Conservation (phyloP, 805 yeast species). For the Lachancea thermotolerans region DNA sequence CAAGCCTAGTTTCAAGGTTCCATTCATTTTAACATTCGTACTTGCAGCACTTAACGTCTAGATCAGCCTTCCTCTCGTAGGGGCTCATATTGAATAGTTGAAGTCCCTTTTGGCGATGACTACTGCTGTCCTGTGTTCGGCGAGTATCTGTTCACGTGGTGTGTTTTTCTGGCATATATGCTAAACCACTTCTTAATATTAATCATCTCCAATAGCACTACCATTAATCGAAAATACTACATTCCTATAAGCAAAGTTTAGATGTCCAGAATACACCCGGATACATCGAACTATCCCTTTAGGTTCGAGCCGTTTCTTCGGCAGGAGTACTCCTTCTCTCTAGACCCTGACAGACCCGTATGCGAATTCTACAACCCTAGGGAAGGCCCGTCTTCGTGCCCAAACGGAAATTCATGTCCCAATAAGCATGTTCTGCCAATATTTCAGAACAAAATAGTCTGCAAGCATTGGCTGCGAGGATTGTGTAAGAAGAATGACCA, state of each 20-base stretch:
- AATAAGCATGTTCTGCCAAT: conserved; percentile 72
- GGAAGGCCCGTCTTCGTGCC: conserved; percentile 55
- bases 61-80: background rate
- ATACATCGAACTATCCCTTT: conserved; percentile 38
- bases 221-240: background rate
- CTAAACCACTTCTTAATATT: no score
- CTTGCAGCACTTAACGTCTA: conserved; percentile 23
- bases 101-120: background rate
- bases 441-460: conserved; percentile 73
- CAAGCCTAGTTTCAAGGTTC: conserved; percentile 21
- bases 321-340: conserved; percentile 71
- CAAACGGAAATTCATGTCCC: conserved; percentile 78
- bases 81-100: background rate
- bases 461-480: conserved; percentile 98
- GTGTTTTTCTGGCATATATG: no score
- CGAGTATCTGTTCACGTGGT: no score
- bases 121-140: no score
- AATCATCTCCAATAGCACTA: background rate
- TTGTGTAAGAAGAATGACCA: conserved; percentile 93
- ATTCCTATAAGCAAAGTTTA: background rate
- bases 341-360: conserved; percentile 84
- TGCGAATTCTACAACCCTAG: conserved; percentile 68
- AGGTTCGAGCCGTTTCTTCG: conserved; percentile 80
- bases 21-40: conserved; percentile 20
- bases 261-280: conserved; percentile 38